Evolutionary conservation across 1,284 basidiomycete genomes (phyloP).

Genomic region (Wallemia ichthyophaga): DNA sequence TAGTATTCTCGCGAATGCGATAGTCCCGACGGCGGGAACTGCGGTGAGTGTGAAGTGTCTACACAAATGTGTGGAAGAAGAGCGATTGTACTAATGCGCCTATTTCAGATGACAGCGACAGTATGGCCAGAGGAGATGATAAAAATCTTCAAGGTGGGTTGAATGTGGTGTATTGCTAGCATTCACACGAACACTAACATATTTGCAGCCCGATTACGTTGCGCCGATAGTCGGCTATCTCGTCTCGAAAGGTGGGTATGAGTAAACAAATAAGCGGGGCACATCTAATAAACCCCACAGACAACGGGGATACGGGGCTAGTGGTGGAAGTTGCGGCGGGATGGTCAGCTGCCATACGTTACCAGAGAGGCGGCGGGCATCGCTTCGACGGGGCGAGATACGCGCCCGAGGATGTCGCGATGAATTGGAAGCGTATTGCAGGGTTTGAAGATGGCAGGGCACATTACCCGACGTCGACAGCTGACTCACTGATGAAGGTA

Average conservation of each 20-base stretch:
- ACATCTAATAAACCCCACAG: conserved; percentile 12
- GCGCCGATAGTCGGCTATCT: conserved; percentile 77
- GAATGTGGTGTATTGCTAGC: not conserved
- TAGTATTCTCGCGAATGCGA: conserved; percentile 58
- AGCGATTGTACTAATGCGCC: conserved; percentile 6
- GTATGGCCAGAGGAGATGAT: conserved; percentile 78
- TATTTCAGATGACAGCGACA: conserved; percentile 38
- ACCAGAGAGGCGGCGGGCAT: conserved; percentile 67
- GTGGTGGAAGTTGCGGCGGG: conserved; percentile 77
- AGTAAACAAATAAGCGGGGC: not conserved
- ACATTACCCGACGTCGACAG: conserved; percentile 37
- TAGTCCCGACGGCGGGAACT: conserved; percentile 69
- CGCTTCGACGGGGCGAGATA: conserved; percentile 55
- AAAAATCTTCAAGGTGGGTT: conserved; percentile 50
- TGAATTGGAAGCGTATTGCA: conserved; percentile 52
- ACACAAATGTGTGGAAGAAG: not conserved
- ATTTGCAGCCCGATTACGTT: conserved; percentile 54
- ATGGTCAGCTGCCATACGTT: conserved; percentile 71
- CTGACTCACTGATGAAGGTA: conserved; percentile 45
- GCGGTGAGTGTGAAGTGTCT: conserved; percentile 15
- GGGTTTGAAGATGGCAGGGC: conserved; percentile 50
- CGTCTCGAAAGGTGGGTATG: conserved; percentile 31
- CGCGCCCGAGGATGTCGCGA: conserved; percentile 43
- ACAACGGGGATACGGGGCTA: conserved; percentile 39
- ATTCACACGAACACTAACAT: no score